Base-by-base conservation (phyloP, 192 early-diverging fungal species). In the Dissophora globulifera region DNA sequence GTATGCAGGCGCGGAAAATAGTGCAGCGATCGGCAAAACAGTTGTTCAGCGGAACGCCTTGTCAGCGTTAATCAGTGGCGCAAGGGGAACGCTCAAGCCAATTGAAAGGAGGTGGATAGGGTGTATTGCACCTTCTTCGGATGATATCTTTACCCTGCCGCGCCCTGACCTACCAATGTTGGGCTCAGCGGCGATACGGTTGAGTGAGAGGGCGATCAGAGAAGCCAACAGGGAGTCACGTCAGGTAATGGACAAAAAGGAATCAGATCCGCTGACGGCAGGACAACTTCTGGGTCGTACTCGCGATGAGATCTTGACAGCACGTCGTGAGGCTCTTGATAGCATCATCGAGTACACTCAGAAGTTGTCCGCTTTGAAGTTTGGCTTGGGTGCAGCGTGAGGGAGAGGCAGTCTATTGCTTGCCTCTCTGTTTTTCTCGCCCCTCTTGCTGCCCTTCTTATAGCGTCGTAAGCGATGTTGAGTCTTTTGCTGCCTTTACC, bases 281-380 rank as follows among this genome's bases (percentile, higher is more conserved):
- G 50, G 42, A 17, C 46, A 32, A 33, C 41, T 45, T 45, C 27
- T 53, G 47, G 29, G 50, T 27, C 33, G 32, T 42, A 53, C 50
- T 25, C 50, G 59, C 27, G 59, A 62, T 26, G 32, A 64, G 50
- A 53, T 64, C 27, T 22, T 64, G 38, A 52, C 31, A 15, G 40
- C 33, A 38, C 62, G 62, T 27, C 62, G 62, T 33, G 27, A 31
- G 27, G 63, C 63, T 30, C 52, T 56, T 13, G 53, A 54, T 15
- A 46, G 38, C 41, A 55, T 48, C 40, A 51, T 52, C 26, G 66
- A 52, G 35, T 59, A 43, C 16, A 50, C 56, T 19, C 52, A 40
- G 66, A 58, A 22, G 19, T 42, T 51, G 66, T 56, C 40, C n/a
- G 35, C 35, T 38, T 6, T 38, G 35, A 38, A 9, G 13, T 38